Percentiles rank a stretch among this genome's conserved stretches.
phyloP scores from a whole-genome alignment of 495 filamentous ascomycete species.

The Hyaloscypha bicolor region DNA sequence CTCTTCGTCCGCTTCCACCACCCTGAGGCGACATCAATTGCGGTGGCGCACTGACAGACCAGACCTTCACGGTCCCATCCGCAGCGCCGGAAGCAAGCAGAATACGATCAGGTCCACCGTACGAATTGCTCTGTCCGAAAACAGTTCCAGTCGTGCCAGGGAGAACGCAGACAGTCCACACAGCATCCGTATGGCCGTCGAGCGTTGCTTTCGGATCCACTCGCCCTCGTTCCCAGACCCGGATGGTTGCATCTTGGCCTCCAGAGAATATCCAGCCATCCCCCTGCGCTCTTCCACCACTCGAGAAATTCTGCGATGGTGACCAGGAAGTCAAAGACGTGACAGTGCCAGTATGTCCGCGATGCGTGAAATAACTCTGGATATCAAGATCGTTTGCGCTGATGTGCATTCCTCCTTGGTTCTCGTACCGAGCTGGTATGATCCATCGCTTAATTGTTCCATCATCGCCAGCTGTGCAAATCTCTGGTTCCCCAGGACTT shows the following conservation, averaged over 20 bases:
- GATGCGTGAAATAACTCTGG: constrained; percentile 88
- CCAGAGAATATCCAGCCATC: constrained; percentile 99
- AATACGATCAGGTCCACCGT: constrained; percentile 79
- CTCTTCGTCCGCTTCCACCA: constrained; percentile 57
- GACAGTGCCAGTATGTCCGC: constrained; percentile 89
- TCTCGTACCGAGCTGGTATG: constrained; percentile 76
- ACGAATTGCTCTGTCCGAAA: constrained; percentile 69
- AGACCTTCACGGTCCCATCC: constrained; percentile 89
- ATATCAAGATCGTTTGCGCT: constrained; percentile 81
- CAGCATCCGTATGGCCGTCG: constrained; percentile 91
- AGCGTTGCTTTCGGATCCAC: constrained; percentile 96
- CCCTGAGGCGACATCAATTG: constrained; percentile 64
- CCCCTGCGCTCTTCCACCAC: constrained; percentile 78
- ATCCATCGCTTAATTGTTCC: constrained; percentile 96
- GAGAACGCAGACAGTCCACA: constrained; percentile 93
- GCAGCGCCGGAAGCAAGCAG: constrained; percentile 89
- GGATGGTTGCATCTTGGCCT: constrained; percentile 88
- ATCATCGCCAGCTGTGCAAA: constrained; percentile 95
- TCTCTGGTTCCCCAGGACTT: constrained; percentile 91
- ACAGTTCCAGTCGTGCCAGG: constrained; percentile 79
- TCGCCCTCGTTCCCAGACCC: constrained; percentile 91
- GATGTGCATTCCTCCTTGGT: constrained; percentile 54
- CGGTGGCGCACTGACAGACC: constrained; percentile 92
- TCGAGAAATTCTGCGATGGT: constrained; percentile 79
- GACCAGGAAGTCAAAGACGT: constrained; percentile 86